These are phyloP conservation scores for Penicillium sp. DNA, from an alignment of 2,329 filamentous ascomycete genomes.

Conservation along the genomic window DNA sequence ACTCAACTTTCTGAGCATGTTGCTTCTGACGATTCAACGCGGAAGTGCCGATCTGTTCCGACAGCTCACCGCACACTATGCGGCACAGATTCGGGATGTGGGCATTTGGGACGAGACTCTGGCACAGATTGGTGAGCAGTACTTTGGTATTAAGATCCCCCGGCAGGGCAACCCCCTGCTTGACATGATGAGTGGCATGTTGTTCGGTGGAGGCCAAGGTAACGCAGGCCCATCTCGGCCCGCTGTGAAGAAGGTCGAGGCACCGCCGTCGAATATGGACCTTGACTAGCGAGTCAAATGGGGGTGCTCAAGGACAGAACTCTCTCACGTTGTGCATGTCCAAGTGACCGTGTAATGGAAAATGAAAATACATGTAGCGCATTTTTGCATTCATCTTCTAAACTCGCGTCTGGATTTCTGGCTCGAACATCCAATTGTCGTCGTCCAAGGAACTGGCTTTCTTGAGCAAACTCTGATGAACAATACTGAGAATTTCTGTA, in stretches of 20 bases:
- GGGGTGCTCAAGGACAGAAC: neutral
- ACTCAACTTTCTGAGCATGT: slow-evolving; percentile 85
- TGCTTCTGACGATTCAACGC: slow-evolving; percentile 80
- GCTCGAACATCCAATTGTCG: slow-evolving; percentile 90
- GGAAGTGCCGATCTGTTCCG: slow-evolving; percentile 75
- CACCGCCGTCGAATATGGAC: slow-evolving; percentile 45
- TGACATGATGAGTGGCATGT: slow-evolving; percentile 97
- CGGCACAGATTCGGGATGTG: slow-evolving; percentile 71
- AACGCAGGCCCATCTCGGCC: slow-evolving; percentile 37
- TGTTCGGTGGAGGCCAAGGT: slow-evolving; percentile 63
- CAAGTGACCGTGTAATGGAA: slow-evolving; percentile 15
- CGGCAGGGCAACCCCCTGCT: slow-evolving; percentile 88
- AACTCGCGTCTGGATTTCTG: slow-evolving; percentile 52
- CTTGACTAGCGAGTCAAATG: slow-evolving; percentile 38
- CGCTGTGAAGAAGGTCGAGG: slow-evolving; percentile 49
- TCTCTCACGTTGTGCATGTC: neutral
- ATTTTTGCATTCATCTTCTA: slow-evolving; percentile 16
- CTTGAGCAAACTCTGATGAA: slow-evolving; percentile 67
- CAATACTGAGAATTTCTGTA: slow-evolving; percentile 66
- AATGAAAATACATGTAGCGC: slow-evolving; percentile 15
- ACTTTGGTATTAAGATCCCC: slow-evolving; percentile 88
- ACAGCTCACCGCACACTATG: slow-evolving; percentile 80
- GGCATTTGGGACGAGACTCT: slow-evolving; percentile 78
- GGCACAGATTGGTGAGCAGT: slow-evolving; percentile 90
- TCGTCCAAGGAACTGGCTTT: slow-evolving; percentile 74